These are phyloP conservation scores for Sanguinoderma infundibulare DNA, from an alignment of 1,284 basidiomycete species.

Conservation along the genomic window DNA sequence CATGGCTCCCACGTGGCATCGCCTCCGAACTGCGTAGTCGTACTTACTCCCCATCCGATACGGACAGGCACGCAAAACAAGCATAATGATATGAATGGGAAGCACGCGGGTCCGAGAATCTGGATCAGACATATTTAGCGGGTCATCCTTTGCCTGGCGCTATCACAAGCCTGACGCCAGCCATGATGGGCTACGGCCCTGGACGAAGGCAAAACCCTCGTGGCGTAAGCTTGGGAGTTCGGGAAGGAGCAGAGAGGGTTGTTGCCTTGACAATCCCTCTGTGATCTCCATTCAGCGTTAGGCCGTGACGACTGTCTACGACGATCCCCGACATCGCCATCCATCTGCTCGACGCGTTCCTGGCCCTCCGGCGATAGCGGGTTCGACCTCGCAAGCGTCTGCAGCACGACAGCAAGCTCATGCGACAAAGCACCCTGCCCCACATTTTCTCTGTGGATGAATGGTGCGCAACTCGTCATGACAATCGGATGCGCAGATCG, in stretches of 20 bases:
- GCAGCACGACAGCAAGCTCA: background rate
- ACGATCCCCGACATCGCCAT: slow-evolving; percentile 25
- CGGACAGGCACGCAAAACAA: background rate
- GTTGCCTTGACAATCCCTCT: slow-evolving; percentile 18
- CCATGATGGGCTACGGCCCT: background rate
- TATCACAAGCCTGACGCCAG: background rate
- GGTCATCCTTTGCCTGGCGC: background rate
- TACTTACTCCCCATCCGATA: background rate
- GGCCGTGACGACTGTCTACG: slow-evolving; percentile 7
- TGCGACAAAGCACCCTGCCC: background rate
- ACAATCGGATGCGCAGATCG: slow-evolving; percentile 18
- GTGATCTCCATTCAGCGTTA: slow-evolving; percentile 2
- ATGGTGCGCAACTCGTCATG: slow-evolving; percentile 15
- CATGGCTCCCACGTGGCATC: background rate
- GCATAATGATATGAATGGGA: background rate
- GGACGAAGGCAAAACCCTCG: background rate
- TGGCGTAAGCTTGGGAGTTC: slow-evolving; percentile 9
- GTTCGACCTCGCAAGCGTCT: slow-evolving; percentile 3
- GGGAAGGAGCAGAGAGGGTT: slow-evolving; percentile 3
- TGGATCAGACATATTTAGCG: background rate
- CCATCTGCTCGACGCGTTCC: slow-evolving; percentile 8
- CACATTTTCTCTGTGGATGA: slow-evolving; percentile 1
- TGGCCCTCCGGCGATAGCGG: slow-evolving; percentile 22
- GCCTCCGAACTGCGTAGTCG: background rate
- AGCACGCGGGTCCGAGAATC: background rate